These are phyloP conservation scores for Oldenlandia corymbosa DNA, from an alignment of 257 asterid species.

Conservation along the genomic window DNA sequence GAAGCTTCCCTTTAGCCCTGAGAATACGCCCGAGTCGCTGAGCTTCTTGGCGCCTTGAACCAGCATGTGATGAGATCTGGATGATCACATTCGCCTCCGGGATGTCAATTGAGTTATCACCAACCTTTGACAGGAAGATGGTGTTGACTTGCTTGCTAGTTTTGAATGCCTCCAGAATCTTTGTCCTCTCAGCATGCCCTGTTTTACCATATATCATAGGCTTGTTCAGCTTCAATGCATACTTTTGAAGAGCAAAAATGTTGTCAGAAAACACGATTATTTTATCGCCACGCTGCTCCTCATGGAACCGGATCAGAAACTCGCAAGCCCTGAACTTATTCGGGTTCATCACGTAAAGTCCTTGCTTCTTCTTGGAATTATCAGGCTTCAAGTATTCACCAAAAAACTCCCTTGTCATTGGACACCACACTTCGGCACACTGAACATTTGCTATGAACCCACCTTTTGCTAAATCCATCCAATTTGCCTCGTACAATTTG, in stretches of 20 bases:
- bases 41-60: conserved; percentile 99
- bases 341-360: conserved; percentile 98
- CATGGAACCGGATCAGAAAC: conserved; percentile 91
- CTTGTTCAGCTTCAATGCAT: conserved; percentile 86
- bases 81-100: conserved; percentile 98
- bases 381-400: conserved; percentile 91
- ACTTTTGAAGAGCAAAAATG: conserved; percentile 91
- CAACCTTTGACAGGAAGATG: conserved; percentile 97
- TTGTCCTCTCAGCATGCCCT: conserved; percentile 96
- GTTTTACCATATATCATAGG: conserved; percentile 99
- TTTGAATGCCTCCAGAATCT: conserved; percentile 96
- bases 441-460: conserved; percentile 98
- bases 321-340: conserved; percentile 97
- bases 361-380: conserved; percentile 96
- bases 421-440: conserved; percentile 99
- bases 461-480: conserved; percentile 99
- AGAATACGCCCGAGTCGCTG: conserved; percentile 99
- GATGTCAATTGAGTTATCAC: conserved; percentile 98
- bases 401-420: conserved; percentile 96
- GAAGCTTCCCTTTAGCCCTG: conserved; percentile 98
- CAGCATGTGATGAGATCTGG: conserved; percentile 99
- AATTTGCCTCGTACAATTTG: conserved; percentile 94
- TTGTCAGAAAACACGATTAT: conserved; percentile 96
- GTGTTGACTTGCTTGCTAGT: conserved; percentile 85
- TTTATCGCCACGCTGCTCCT: conserved; percentile 93